A percentile compares a stretch with the other conserved stretches of the same genome.
phyloP scores from a whole-genome alignment of 2,329 filamentous ascomycete species.

The Cordyceps cicadae region DNA sequence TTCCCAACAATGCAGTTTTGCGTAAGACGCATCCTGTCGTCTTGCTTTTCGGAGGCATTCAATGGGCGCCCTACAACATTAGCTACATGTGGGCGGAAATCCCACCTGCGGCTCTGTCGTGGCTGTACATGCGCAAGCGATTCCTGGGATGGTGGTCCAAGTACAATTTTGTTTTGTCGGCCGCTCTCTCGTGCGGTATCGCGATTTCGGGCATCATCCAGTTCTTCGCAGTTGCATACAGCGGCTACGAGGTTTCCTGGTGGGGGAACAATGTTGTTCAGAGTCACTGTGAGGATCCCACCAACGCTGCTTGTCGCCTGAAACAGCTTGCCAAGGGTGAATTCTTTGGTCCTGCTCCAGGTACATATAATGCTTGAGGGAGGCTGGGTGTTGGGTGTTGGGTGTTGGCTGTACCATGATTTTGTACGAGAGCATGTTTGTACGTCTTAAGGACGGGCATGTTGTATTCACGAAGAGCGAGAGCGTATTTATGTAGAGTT shows the following conservation, averaged over 20 bases:
- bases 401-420: background rate
- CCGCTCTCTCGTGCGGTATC: constrained; percentile 33
- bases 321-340: constrained; percentile 16
- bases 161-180: constrained; percentile 33
- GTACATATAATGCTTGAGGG: constrained; percentile 5
- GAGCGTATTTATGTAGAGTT: no score
- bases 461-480: no score
- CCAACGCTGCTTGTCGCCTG: constrained; percentile 17
- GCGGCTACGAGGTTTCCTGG: constrained; percentile 29
- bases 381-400: no score
- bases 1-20: constrained; percentile 23
- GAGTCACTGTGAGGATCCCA: constrained; percentile 30
- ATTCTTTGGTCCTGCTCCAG: constrained; percentile 20
- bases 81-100: constrained; percentile 41
- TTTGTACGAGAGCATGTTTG: no score
- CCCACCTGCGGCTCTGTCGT: constrained; percentile 38
- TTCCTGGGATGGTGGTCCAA: constrained; percentile 42
- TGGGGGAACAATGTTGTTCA: constrained; percentile 29
- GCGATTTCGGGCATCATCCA: constrained; percentile 34
- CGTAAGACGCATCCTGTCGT: constrained; percentile 35
- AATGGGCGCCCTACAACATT: constrained; percentile 37
- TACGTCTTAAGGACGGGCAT: no score
- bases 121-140: constrained; percentile 37
- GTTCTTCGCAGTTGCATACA: constrained; percentile 35
- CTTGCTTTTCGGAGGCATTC: constrained; percentile 30